Conservation (phyloP, 2,329 filamentous ascomycete species). For the Venturia aucupariae region DNA sequence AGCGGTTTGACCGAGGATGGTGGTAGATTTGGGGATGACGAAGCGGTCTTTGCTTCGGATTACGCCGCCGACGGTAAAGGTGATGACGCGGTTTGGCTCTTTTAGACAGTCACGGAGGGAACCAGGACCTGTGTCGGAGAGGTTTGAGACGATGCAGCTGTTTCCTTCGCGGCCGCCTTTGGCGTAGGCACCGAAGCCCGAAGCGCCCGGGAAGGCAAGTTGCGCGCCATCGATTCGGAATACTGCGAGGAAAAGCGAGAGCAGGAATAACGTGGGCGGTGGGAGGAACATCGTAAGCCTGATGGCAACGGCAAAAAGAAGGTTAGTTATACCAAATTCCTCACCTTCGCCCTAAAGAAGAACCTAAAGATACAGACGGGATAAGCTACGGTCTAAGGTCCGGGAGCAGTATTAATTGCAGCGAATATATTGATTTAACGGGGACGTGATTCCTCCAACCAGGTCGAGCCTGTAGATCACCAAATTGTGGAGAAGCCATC, state of each 20-base stretch:
- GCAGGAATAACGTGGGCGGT: neutral
- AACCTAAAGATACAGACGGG: neutral
- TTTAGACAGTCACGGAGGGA: constrained; percentile 44
- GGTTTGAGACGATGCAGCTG: constrained; percentile 41
- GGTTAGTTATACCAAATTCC: no score
- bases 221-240: constrained; percentile 8
- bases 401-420: neutral
- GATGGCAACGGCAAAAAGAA: neutral
- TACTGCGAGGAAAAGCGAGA: neutral
- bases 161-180: constrained; percentile 38
- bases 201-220: constrained; percentile 41
- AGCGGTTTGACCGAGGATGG: constrained; percentile 43
- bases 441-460: neutral
- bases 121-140: constrained; percentile 39
- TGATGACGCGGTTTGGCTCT: constrained; percentile 38
- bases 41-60: constrained; percentile 40
- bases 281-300: neutral
- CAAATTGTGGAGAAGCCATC: neutral
- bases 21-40: constrained; percentile 40
- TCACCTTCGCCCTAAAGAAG: no score
- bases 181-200: constrained; percentile 41
- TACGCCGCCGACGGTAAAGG: constrained; percentile 42
- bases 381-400: neutral
- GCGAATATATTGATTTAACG: neutral
- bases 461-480: neutral